Conservation (phyloP, 2,329 filamentous ascomycete genomes). For the Fusarium anthophilum region DNA sequence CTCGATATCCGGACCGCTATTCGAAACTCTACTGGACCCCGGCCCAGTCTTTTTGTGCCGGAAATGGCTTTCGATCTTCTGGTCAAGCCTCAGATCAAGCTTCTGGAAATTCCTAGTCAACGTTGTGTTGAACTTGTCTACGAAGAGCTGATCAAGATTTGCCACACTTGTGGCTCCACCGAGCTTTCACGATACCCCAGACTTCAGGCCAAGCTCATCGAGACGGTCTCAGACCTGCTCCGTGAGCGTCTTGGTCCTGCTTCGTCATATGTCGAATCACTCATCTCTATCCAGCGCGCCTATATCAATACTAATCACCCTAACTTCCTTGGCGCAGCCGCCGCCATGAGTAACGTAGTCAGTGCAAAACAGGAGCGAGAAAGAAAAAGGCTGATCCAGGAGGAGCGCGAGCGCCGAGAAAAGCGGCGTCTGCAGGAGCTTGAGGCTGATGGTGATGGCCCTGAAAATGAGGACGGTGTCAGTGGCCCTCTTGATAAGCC, state of each 20-base stretch:
- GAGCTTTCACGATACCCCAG: constrained; percentile 92
- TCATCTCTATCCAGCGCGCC: constrained; percentile 96
- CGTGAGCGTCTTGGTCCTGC: constrained; percentile 91
- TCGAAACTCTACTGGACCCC: constrained; percentile 94
- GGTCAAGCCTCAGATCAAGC: constrained; percentile 98
- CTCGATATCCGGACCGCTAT: constrained; percentile 97
- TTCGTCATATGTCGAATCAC: constrained; percentile 90
- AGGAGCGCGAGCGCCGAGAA: constrained; percentile 88
- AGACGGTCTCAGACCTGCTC: constrained; percentile 95
- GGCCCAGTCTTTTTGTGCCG: constrained; percentile 95
- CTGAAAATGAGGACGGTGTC: constrained; percentile 65
- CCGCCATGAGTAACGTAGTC: constrained; percentile 97
- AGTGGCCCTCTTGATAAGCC: constrained; percentile 56
- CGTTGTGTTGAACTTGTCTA: constrained; percentile 98
- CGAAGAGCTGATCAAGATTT: constrained; percentile 99
- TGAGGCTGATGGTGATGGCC: constrained; percentile 79
- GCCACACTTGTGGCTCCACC: constrained; percentile 96
- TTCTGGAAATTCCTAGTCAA: constrained; percentile 93
- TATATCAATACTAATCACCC: constrained; percentile 99
- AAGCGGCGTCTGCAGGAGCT: constrained; percentile 84
- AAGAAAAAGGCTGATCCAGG: constrained; percentile 79
- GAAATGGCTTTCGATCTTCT: constrained; percentile 97
- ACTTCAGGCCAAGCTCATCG: constrained; percentile 95
- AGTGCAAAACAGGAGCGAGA: constrained; percentile 95
- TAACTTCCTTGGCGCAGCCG: constrained; percentile 95